Percentiles rank a stretch among this genome's conserved stretches.
phyloP scores from a whole-genome alignment of 2,329 filamentous ascomycete genomes.

The Massarina eburnea region DNA sequence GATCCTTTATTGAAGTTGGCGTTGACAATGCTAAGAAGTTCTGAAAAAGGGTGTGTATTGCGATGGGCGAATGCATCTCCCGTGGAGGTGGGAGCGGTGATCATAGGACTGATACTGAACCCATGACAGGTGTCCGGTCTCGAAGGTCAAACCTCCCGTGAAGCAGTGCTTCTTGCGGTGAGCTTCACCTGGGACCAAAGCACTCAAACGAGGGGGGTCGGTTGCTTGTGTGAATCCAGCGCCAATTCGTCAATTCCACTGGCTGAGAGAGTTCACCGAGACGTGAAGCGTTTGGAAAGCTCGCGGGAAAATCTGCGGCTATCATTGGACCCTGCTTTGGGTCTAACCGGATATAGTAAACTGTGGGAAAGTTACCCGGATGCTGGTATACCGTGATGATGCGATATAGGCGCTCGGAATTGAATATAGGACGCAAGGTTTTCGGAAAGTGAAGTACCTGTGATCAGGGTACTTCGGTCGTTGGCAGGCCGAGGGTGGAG shows the following conservation, averaged over 20 bases:
- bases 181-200: constrained; percentile 14
- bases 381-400: neutral
- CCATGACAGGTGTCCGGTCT: constrained; percentile 9
- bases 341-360: constrained; percentile 9
- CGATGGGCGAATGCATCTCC: constrained; percentile 8
- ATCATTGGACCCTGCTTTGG: constrained; percentile 15
- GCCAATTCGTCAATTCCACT: constrained; percentile 7
- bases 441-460: neutral
- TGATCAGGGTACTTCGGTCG: neutral
- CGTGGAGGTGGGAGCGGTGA: constrained; percentile 5
- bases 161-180: constrained; percentile 9
- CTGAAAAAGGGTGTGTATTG: constrained; percentile 9
- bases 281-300: constrained; percentile 27
- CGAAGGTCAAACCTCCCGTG: constrained; percentile 18
- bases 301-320: constrained; percentile 17
- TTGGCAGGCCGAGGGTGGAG: neutral
- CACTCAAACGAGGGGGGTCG: constrained; percentile 15
- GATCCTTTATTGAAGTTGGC: constrained; percentile 3
- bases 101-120: constrained; percentile 8
- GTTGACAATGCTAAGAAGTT: constrained; percentile 10
- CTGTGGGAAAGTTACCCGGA: constrained; percentile 3
- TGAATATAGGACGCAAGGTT: constrained; percentile 3
- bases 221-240: constrained; percentile 24
- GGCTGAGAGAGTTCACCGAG: constrained; percentile 16
- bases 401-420: constrained; percentile 4